Evolutionary conservation across 768 basidiomycete species (phyloP).

Genomic region (Boletales sp.): DNA sequence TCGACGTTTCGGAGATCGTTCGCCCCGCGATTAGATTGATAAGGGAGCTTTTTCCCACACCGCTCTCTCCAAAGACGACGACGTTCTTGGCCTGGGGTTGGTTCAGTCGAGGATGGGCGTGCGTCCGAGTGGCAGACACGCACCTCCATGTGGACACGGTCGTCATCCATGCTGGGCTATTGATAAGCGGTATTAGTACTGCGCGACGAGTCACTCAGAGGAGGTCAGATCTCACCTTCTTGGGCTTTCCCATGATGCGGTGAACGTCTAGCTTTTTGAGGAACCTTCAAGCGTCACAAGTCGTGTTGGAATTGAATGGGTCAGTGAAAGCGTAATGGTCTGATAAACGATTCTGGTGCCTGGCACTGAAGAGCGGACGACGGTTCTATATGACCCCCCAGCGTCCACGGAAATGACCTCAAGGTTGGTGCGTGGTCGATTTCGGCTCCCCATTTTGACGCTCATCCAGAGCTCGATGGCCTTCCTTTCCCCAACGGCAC

Average conservation of each 20-base stretch:
- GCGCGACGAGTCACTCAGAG: background rate
- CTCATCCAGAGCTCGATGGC: slow-evolving; percentile 3
- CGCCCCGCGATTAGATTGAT: slow-evolving; percentile 37
- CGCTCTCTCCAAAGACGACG: slow-evolving; percentile 41
- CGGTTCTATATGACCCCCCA: slow-evolving; percentile 13
- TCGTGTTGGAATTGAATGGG: background rate
- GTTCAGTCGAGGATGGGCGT: background rate
- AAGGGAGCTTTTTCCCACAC: slow-evolving; percentile 43
- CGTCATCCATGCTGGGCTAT: slow-evolving; percentile 3
- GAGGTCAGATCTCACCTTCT: slow-evolving; percentile 11
- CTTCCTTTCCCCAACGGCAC: slow-evolving; percentile 2
- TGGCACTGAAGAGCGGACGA: slow-evolving; percentile 1
- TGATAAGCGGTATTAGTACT: slow-evolving; percentile 13
- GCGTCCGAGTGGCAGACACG: background rate
- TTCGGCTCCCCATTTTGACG: slow-evolving; percentile 7
- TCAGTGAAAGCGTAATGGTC: background rate
- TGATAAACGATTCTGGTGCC: slow-evolving; percentile 1
- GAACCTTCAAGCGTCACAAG: slow-evolving; percentile 3
- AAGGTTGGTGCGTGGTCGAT: slow-evolving; percentile 14
- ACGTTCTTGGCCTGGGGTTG: slow-evolving; percentile 27
- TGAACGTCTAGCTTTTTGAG: background rate
- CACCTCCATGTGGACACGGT: slow-evolving; percentile 4
- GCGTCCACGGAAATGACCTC: slow-evolving; percentile 7
- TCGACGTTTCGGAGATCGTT: slow-evolving; percentile 28
- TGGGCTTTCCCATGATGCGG: background rate